These are phyloP conservation scores for Neophaeococcomyces aloes DNA, from an alignment of 2,329 filamentous ascomycete species.

Conservation along the genomic window DNA sequence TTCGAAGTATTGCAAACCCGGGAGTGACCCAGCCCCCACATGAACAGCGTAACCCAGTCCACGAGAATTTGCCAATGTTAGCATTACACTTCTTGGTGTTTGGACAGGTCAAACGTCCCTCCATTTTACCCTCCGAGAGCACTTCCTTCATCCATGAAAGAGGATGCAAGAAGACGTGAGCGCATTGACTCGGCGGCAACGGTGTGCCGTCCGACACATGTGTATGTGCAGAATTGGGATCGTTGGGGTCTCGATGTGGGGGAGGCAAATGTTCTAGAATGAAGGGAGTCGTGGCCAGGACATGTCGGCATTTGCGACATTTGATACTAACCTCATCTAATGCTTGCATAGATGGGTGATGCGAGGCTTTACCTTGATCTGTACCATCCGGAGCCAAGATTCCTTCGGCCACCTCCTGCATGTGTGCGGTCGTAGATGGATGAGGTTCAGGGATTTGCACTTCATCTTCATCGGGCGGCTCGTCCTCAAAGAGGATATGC, in stretches of 20 bases:
- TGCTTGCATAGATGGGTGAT: slow-evolving; percentile 8
- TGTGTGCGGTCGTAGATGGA: background rate
- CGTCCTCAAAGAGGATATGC: slow-evolving; percentile 62
- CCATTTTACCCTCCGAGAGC: slow-evolving; percentile 63
- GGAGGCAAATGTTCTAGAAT: slow-evolving; percentile 32
- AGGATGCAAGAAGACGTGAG: slow-evolving; percentile 84
- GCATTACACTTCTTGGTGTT: slow-evolving; percentile 64
- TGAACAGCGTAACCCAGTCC: slow-evolving; percentile 89
- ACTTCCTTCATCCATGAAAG: slow-evolving; percentile 87
- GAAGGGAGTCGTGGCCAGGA: slow-evolving; percentile 55
- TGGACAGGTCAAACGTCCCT: slow-evolving; percentile 77
- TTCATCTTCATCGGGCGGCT: slow-evolving; percentile 31
- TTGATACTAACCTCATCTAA: slow-evolving; percentile 49
- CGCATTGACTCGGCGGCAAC: slow-evolving; percentile 43
- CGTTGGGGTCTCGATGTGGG: slow-evolving; percentile 13
- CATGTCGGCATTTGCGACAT: slow-evolving; percentile 80
- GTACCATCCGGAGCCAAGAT: slow-evolving; percentile 2
- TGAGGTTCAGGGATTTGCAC: slow-evolving; percentile 10
- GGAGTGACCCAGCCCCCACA: slow-evolving; percentile 87
- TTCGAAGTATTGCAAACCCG: slow-evolving; percentile 74
- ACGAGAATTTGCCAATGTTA: slow-evolving; percentile 85
- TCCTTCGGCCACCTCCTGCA: background rate
- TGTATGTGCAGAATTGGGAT: slow-evolving; percentile 3
- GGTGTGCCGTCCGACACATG: slow-evolving; percentile 19
- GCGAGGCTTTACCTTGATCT: background rate